Base-by-base conservation (phyloP, 2,329 filamentous ascomycete species). In the Fusarium sp. region DNA sequence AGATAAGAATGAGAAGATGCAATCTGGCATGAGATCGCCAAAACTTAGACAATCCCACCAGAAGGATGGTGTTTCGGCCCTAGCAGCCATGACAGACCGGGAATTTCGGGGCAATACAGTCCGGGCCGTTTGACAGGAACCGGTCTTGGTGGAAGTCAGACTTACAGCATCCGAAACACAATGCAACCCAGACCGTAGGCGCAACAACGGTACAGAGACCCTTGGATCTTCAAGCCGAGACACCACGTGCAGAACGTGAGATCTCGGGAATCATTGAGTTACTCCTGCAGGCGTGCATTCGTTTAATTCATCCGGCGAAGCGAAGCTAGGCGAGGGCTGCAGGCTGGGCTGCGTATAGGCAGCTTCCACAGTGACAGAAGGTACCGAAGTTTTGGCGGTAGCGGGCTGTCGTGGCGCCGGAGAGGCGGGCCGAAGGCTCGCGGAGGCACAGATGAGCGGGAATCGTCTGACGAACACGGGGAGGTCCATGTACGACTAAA, bases 401-500 rank as follows among this genome's bases (percentile, higher is more conserved):
- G 55, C 73, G 73, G 72, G 69, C 71, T 76, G 71, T 62, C 63
- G 73, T 70, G 65, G 66, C 76, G 66, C 71, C 78, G 79, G 79
- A 77, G 68, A 78, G 75, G 74, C 79, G 79, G 79, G 76, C 79
- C 79, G 79, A 75, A 74, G 75, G 72, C 68, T 73, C 68, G 70
- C 47, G 60, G 64, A 57, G 67, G 69, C 60, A 70, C 63, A 70
- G 59, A 66, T 65, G 63, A 65, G 56, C 63, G 66, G 65, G 61
- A 68, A 73, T 74, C 68, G 70, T 72, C 72, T 75, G 67, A 75
- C 73, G 58, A 63, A 58, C 59, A 57, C 46, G 64, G 34, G 57
- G 57, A 70, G 56, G 46, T 51, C 34, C 52, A 66, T 63, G 56
- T 54, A 57, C 38, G 62, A 63, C 55, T 38, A 57, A 60, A 65